Conservation (phyloP, 495 filamentous ascomycete species). For the Daldinia loculata region DNA sequence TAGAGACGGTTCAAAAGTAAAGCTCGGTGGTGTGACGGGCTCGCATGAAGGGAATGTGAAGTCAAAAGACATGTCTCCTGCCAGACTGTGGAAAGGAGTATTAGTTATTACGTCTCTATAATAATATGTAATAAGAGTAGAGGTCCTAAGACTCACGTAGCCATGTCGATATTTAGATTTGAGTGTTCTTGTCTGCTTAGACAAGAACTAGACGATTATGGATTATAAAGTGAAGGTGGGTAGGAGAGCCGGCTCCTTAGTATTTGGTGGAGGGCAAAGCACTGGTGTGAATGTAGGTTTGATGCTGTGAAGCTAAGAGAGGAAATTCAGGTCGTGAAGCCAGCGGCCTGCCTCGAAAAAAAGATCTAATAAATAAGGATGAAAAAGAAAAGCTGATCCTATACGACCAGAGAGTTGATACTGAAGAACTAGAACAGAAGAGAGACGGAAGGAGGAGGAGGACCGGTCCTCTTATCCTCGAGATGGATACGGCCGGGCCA, state of each 20-base stretch:
- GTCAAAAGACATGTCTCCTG: constrained; percentile 62
- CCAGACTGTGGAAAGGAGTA: constrained; percentile 51
- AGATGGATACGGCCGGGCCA: constrained; percentile 33
- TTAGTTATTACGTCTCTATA: constrained; percentile 36
- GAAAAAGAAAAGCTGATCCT: constrained; percentile 41
- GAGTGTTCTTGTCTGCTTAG: constrained; percentile 46
- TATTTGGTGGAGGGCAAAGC: constrained; percentile 8
- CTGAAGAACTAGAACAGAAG: constrained; percentile 43
- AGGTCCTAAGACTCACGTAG: constrained; percentile 55
- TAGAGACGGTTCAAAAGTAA: constrained; percentile 63
- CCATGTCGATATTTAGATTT: constrained; percentile 54
- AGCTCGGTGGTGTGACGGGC: constrained; percentile 59
- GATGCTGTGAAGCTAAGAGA: constrained; percentile 39
- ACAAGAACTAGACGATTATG: constrained; percentile 50
- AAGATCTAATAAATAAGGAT: constrained; percentile 45
- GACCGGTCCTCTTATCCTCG: constrained; percentile 48
- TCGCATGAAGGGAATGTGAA: constrained; percentile 60
- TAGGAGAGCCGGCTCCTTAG: constrained; percentile 44
- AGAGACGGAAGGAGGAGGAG: constrained; percentile 39
- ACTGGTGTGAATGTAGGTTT: constrained; percentile 32
- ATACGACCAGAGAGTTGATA: constrained; percentile 47
- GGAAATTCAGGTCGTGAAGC: constrained; percentile 31
- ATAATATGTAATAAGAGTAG: constrained; percentile 3
- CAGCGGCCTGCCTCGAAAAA: constrained; percentile 31
- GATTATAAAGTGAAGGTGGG: constrained; percentile 45